Percentiles rank a stretch among this genome's conserved stretches.
These are phyloP conservation scores for Annulohypoxylon bovei DNA, from an alignment of 495 filamentous ascomycete genomes.

Conservation along the genomic window DNA sequence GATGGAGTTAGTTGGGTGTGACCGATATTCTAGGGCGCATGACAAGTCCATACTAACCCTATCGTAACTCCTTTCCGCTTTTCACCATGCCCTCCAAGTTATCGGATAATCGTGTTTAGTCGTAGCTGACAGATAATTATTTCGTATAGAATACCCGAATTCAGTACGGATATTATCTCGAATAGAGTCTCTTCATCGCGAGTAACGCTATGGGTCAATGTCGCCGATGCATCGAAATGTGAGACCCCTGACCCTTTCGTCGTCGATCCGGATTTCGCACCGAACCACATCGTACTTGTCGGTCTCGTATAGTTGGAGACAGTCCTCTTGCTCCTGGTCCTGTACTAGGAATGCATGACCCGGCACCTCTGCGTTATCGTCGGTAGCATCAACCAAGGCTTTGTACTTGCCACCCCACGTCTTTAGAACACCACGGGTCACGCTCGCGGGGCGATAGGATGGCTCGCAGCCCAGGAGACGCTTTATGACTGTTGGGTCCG, in stretches of 20 bases:
- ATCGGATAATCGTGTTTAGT: too few relatives aligned
- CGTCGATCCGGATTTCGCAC: neutral
- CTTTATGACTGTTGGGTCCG: constrained; percentile 39
- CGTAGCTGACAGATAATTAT: too few relatives aligned
- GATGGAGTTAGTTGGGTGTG: neutral
- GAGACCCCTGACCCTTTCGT: neutral
- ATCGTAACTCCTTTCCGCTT: too few relatives aligned
- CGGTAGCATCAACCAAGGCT: neutral
- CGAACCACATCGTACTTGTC: constrained; percentile 2
- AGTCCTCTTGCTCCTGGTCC: neutral
- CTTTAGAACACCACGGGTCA: neutral
- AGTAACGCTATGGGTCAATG: neutral
- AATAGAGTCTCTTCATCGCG: neutral
- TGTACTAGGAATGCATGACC: neutral
- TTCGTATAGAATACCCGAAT: too few relatives aligned
- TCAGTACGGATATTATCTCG: too few relatives aligned
- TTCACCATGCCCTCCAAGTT: too few relatives aligned
- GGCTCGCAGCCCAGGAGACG: constrained; percentile 25
- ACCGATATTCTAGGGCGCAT: neutral
- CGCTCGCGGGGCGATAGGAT: neutral
- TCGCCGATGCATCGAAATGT: constrained; percentile 3
- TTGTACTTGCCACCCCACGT: constrained; percentile 1
- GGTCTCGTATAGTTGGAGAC: neutral
- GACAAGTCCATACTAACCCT: neutral
- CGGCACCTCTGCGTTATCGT: neutral